Conservation (phyloP, 1,139 yeast species). For the Schizosaccharomyces versatilis region DNA sequence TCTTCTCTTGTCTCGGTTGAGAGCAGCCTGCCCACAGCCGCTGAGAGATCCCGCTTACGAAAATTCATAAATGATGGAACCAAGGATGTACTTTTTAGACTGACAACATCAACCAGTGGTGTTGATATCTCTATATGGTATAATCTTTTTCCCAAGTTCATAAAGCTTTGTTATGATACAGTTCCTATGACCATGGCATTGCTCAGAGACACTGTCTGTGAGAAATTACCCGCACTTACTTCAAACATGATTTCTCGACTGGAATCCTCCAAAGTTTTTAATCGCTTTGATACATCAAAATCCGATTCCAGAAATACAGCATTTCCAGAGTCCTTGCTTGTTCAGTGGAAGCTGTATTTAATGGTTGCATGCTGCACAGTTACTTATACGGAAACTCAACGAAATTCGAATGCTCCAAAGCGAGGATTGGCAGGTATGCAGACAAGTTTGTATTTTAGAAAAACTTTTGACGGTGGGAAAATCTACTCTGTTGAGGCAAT, state of each 20-base stretch:
- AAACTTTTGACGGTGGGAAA: conserved; percentile 18
- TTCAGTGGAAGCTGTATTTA: conserved; percentile 73
- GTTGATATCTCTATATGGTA: conserved; percentile 93
- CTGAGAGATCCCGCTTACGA: conserved; percentile 52
- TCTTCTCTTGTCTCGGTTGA: conserved; percentile 24
- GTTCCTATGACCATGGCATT: conserved; percentile 90
- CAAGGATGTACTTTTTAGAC: conserved; percentile 35
- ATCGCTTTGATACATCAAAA: conserved; percentile 11
- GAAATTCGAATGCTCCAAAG: background rate
- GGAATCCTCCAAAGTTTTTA: conserved; percentile 26
- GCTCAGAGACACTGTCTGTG: conserved; percentile 81
- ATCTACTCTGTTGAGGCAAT: conserved; percentile 83
- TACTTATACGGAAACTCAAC: conserved; percentile 29
- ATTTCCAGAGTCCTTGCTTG: conserved; percentile 54
- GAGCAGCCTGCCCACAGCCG: conserved; percentile 43
- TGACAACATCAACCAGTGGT: conserved; percentile 83
- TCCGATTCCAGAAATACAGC: conserved; percentile 18
- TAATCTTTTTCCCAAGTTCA: conserved; percentile 55
- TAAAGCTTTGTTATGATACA: conserved; percentile 48
- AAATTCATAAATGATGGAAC: conserved; percentile 39
- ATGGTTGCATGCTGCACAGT: conserved; percentile 82
- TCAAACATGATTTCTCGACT: background rate
- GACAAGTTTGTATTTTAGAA: background rate
- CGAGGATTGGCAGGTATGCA: background rate
- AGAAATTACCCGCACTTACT: conserved; percentile 44